Conservation (phyloP, 2,329 filamentous ascomycete species). For the Aaosphaeria pasadenensis region DNA sequence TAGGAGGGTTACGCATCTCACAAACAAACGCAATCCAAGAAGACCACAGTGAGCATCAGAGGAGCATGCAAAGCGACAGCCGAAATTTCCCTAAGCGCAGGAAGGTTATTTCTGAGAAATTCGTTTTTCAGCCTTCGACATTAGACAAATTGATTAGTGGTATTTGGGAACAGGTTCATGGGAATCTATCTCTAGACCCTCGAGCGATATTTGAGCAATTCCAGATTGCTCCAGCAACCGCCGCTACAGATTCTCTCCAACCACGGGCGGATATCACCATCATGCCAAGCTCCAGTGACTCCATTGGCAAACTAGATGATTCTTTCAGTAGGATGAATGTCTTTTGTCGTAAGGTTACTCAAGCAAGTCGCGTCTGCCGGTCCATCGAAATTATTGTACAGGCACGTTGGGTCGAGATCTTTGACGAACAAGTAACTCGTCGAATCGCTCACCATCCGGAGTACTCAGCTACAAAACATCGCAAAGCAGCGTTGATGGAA, state of each 20-base stretch:
- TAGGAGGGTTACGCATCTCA: slow-evolving; percentile 24
- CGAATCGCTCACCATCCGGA: slow-evolving; percentile 39
- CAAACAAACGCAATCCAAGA: slow-evolving; percentile 23
- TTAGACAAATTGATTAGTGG: slow-evolving; percentile 49
- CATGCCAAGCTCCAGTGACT: not conserved
- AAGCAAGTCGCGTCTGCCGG: slow-evolving; percentile 53
- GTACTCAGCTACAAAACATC: slow-evolving; percentile 47
- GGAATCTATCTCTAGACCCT: slow-evolving; percentile 41
- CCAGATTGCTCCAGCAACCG: slow-evolving; percentile 15
- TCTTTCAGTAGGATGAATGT: slow-evolving; percentile 43
- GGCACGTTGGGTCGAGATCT: slow-evolving; percentile 56
- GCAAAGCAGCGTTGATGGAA: slow-evolving; percentile 52
- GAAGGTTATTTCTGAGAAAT: slow-evolving; percentile 33
- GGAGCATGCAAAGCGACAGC: slow-evolving; percentile 30
- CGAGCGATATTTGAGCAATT: slow-evolving; percentile 34
- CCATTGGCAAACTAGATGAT: slow-evolving; percentile 12
- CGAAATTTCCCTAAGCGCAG: slow-evolving; percentile 31
- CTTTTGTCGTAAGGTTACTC: slow-evolving; percentile 45
- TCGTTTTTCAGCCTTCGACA: slow-evolving; percentile 46
- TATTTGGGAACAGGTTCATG: slow-evolving; percentile 50
- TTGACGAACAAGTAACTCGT: slow-evolving; percentile 49
- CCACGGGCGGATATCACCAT: slow-evolving; percentile 1
- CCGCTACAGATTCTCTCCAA: slow-evolving; percentile 4
- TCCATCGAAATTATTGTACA: slow-evolving; percentile 49
- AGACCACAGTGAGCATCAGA: slow-evolving; percentile 28